phyloP scores from a whole-genome alignment of 768 basidiomycete genomes.

The Galerina marginata region DNA sequence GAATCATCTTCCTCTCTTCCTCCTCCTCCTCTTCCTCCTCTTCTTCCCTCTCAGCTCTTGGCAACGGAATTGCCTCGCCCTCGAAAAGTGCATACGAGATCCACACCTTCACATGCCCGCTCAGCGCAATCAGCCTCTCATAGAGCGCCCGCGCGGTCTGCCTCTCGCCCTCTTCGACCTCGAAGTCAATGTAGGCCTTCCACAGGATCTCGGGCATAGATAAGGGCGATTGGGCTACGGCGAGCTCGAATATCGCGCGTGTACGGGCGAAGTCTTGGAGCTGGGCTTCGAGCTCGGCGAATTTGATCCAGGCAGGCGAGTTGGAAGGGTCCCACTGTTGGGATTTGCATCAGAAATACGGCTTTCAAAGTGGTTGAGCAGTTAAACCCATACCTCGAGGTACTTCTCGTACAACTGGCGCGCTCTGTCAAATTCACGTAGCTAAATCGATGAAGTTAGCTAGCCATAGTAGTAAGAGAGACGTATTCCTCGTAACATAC shows the following conservation, averaged over 20 bases:
- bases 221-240: conserved; percentile 78
- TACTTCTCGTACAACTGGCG: conserved; percentile 94
- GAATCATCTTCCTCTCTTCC: conserved; percentile 63
- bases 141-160: conserved; percentile 84
- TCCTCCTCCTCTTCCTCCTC: conserved; percentile 63
- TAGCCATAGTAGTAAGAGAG: background rate
- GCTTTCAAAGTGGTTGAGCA: conserved; percentile 49
- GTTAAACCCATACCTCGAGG: conserved; percentile 65
- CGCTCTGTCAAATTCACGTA: conserved; percentile 95
- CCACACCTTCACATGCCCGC: conserved; percentile 97
- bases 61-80: conserved; percentile 48
- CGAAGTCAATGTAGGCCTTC: conserved; percentile 98
- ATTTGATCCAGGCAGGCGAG: conserved; percentile 95
- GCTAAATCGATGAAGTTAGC: conserved; percentile 41
- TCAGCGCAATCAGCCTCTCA: conserved; percentile 83
- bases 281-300: conserved; percentile 87
- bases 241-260: conserved; percentile 94
- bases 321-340: conserved; percentile 85
- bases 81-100: conserved; percentile 95
- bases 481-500: conserved; percentile 54
- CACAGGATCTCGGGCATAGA: conserved; percentile 95
- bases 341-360: conserved; percentile 50
- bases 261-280: conserved; percentile 88
- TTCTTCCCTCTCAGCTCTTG: conserved; percentile 70
- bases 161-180: conserved; percentile 91